Base-by-base conservation (phyloP, 2,329 filamentous ascomycete genomes). In the Orbilia brochopaga region DNA sequence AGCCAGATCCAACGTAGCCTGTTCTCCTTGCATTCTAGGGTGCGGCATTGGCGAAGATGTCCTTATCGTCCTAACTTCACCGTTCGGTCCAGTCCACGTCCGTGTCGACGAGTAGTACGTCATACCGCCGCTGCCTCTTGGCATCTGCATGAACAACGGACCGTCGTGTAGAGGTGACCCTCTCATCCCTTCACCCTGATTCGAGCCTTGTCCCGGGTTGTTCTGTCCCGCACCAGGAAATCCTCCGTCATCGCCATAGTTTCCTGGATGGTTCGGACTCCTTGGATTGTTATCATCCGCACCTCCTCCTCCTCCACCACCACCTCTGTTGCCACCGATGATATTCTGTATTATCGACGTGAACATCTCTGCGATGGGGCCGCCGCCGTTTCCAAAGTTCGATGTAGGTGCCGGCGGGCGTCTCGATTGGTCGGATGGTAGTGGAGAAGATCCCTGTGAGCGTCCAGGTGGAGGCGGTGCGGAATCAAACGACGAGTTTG, bases 311-410 rank as follows among this genome's bases (percentile, higher is more conserved):
- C n/a, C n/a, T n/a, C n/a, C n/a, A n/a, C n/a, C 37, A 11, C 62
- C 58, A 2, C 56, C 54, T 21, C 40, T 23, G 17, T 60, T 59
- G 2, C 2, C 19, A 48, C 69, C 69, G 13, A 73, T 19, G 46
- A 73, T 73, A 58, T 56, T 73, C 32, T 65, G 62, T 52, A 73
- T 61, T 61, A 73, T 73, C n/a, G 69, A 73, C 19, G 69, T 53
- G 30, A 73, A 66, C 55, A 73, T 66, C 24, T 73, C 69, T 2
- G 56, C 44, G 55, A 73, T 66, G 23, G 66, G 66, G 10, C 56
- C 50, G 11, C 50, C 55, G 2, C 17, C 30, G 23, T 73, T 70
- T 13, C 66, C 66, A 21, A 63, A 70, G 30, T 70, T 70, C 21
- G 66, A 37, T n/a, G 66, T 66, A 17, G 69, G 27, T 27, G 42